These are phyloP conservation scores for Ramalina peruviana DNA, from an alignment of 495 filamentous ascomycete genomes.

Conservation along the genomic window DNA sequence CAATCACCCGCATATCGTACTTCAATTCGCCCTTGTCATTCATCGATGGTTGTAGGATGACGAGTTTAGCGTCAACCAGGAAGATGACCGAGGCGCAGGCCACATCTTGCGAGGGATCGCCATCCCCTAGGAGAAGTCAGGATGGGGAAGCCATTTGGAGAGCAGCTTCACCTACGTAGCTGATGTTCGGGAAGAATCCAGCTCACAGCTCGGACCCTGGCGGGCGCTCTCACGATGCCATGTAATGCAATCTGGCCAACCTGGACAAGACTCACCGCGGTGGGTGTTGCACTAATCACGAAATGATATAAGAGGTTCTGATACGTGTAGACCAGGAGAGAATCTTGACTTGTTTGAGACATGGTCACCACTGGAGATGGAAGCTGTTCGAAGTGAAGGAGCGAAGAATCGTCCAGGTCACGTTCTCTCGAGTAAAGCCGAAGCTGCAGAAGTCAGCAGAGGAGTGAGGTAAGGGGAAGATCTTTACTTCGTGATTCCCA, in stretches of 20 bases:
- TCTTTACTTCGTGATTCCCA: slow-evolving; percentile 55
- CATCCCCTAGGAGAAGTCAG: slow-evolving; percentile 42
- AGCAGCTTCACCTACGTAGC: slow-evolving; percentile 39
- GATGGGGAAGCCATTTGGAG: not conserved
- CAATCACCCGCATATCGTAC: slow-evolving; percentile 96
- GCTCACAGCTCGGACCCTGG: slow-evolving; percentile 80
- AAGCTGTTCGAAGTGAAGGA: slow-evolving; percentile 63
- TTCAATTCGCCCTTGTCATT: slow-evolving; percentile 67
- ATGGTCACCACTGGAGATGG: slow-evolving; percentile 75
- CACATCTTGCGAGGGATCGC: slow-evolving; percentile 93
- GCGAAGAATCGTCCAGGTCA: slow-evolving; percentile 53
- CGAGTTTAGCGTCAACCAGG: slow-evolving; percentile 89
- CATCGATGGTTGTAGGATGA: slow-evolving; percentile 74
- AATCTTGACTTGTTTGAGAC: slow-evolving; percentile 80
- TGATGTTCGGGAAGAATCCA: slow-evolving; percentile 94
- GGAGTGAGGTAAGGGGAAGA: not conserved
- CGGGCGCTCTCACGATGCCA: slow-evolving; percentile 87
- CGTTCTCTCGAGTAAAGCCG: slow-evolving; percentile 85
- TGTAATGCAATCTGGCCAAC: slow-evolving; percentile 95
- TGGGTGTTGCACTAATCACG: slow-evolving; percentile 57
- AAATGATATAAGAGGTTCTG: slow-evolving; percentile 95
- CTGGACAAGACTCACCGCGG: slow-evolving; percentile 65
- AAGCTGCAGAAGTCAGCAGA: slow-evolving; percentile 33
- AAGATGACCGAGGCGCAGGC: slow-evolving; percentile 89
- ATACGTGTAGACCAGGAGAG: slow-evolving; percentile 88